A percentile compares a stretch with the other conserved stretches of the same genome.
phyloP scores from a whole-genome alignment of 352 stramenopile genomes.

The Pythium chondricola region DNA sequence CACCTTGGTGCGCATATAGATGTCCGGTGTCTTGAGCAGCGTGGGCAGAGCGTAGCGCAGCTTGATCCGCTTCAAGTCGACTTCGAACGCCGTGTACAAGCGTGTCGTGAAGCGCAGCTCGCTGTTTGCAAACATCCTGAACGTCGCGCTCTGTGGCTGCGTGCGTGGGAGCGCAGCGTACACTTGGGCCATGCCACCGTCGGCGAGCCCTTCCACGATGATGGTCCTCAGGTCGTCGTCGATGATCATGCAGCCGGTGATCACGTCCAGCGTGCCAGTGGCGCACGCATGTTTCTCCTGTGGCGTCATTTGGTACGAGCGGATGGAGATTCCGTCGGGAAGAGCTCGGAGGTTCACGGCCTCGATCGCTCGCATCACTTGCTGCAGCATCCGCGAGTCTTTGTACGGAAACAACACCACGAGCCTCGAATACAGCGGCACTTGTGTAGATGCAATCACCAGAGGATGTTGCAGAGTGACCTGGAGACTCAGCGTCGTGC shows the following conservation, averaged over 20 bases:
- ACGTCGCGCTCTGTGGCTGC: conserved; percentile 19
- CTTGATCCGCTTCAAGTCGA: conserved; percentile 89
- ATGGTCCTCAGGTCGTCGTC: conserved; percentile 84
- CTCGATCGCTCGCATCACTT: conserved; percentile 52
- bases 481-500: conserved; percentile 33
- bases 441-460: neutral
- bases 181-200: conserved; percentile 44
- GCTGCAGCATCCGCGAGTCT: conserved; percentile 39
- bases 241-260: conserved; percentile 85
- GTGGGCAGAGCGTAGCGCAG: conserved; percentile 70
- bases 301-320: conserved; percentile 73
- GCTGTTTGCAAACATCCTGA: conserved; percentile 67
- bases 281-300: conserved; percentile 47
- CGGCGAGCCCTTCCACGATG: conserved; percentile 76
- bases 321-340: conserved; percentile 38
- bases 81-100: conserved; percentile 82
- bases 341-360: conserved; percentile 55
- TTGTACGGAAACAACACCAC: conserved; percentile 85
- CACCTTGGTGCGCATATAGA: conserved; percentile 89
- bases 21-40: conserved; percentile 68
- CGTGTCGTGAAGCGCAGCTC: conserved; percentile 65
- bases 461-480: conserved; percentile 38
- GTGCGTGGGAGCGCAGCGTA: conserved; percentile 31
- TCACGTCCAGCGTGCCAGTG: conserved; percentile 61
- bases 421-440: conserved; percentile 55